Evolutionary conservation across 768 basidiomycete species (phyloP), one percentile per base, ranked within the genome.

Genomic region (Coprinopsis cinerea): DNA sequence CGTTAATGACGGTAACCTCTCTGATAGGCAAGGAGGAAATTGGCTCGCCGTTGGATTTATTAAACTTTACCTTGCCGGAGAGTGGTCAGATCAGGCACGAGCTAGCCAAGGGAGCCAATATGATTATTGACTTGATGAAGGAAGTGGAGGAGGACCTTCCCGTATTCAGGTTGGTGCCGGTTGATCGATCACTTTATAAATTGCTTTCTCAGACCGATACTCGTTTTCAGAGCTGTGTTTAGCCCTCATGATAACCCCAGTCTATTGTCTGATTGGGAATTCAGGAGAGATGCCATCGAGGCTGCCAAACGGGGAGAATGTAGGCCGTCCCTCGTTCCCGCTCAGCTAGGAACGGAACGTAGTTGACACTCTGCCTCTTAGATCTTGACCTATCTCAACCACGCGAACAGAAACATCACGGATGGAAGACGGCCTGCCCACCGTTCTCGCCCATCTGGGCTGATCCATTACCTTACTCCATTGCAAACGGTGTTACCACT

Each of bases 171-270:
- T 23, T 17, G 24, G 41, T 26, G 9, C 18, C 13, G 37, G 9
- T 10, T 9, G 18, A 13, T 14, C 11, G 9, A 26, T 26, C 25
- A 9, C 10, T 32, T 32, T 4, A 15, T 17, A 28, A 7, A 40
- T 7, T 18, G 18, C 18, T 30, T n/a, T 10, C 11, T 4, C 41
- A 24, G 41, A 26, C 23, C 7, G 5, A 6, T 4, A 11, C 76
- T 76, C 0, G 62, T 66, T 0, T 78, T 78, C 53, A 65, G 73
- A 2, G 71, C 73, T 23, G 73, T 73, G 0, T 61, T 78, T 42
- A 70, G 65, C 2, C 74, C 74, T 6, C 69, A 73, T 48, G 76
- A 75, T 51, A 65, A 59, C 2, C 75, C 76, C 1, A 69, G 66
- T 45, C 61, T 68, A 14, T 51, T 69, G 15, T 63, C 67, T 2